Evolutionary conservation across 805 yeast genomes (phyloP).

Genomic region (Yamadazyma phyllophila): DNA sequence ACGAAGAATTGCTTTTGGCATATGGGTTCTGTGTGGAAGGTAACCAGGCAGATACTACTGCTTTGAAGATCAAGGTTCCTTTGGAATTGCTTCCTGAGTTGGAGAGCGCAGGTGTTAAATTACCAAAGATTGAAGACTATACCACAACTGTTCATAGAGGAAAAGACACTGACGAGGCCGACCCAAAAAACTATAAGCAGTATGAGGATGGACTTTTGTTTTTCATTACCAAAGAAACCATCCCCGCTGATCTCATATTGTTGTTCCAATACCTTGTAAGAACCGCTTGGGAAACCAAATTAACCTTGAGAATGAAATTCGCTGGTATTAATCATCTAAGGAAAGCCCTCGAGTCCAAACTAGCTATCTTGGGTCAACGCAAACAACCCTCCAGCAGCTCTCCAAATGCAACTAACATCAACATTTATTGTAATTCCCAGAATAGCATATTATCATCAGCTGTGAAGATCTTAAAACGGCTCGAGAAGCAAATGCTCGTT

Average conservation of each 20-base stretch:
- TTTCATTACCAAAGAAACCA: constrained; percentile 28
- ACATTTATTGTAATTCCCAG: constrained; percentile 50
- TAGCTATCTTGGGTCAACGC: constrained; percentile 23
- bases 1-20: constrained; percentile 75
- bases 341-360: constrained; percentile 51
- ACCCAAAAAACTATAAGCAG: constrained; percentile 12
- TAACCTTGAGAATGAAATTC: constrained; percentile 53
- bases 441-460: constrained; percentile 43
- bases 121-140: constrained; percentile 37
- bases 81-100: constrained; percentile 28
- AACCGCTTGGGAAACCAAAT: constrained; percentile 43
- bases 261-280: constrained; percentile 56
- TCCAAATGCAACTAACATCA: constrained; percentile 23
- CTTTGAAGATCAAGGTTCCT: constrained; percentile 59
- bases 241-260: constrained; percentile 46
- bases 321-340: constrained; percentile 60
- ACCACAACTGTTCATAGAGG: constrained; percentile 32
- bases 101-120: constrained; percentile 33
- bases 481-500: constrained; percentile 46
- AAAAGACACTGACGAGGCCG: neutral
- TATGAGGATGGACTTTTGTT: constrained; percentile 39
- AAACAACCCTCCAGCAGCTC: constrained; percentile 8
- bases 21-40: constrained; percentile 72
- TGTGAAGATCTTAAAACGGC: constrained; percentile 42
- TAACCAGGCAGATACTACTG: constrained; percentile 57